Base-by-base conservation (phyloP, 768 basidiomycete genomes). In the Termitomyces sp. region DNA sequence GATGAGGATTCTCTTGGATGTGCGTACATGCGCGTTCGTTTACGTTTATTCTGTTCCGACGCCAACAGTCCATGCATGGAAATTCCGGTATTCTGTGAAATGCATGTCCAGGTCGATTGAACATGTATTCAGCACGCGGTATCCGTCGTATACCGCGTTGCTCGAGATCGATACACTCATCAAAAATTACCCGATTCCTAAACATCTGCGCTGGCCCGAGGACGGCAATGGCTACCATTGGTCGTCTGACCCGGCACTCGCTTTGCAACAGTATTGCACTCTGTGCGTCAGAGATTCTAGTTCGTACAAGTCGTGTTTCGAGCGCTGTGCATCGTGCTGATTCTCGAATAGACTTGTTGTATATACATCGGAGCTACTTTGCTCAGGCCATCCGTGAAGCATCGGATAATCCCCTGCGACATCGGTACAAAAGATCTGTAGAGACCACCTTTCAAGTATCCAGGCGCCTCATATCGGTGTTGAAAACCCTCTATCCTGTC, bases 81-180 rank as follows among this genome's bases (percentile, higher is more conserved):
- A 78, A 62, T 72, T 73, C 37, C 70, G 75, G 15, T 81, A 80
- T 58, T 67, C 74, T 28, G 75, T 79, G 5, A 71, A 68, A 50
- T 81, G 80, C 60, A 68, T 82, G 39, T 73, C 77, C 1, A 69
- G 70, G 24, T 73, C 80, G 6, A 69, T 77, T 2, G 71, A 75
- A 29, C 78, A 76, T 62, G 71, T 75, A 2, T 78, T 80, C 60
- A 73, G 68, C 47, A 72, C 67, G 5, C 69, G 68, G 51, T 66
- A 64, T 18, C 74, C 75, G 4, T 66, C 68, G 16, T 84, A 84
- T 63, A 64, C 72, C 10, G 70, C 74, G 5, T 62, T 84, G 2
- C 71, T 83, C 29, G 75, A 78, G 26, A 64, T 83, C 50, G 82
- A 85, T 69, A 72, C 73, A 50, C 75, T 71, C 34, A 78, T 85